phyloP scores from a whole-genome alignment of 371 early-diverging fungal species.

The Dinochytrium kinnereticum region DNA sequence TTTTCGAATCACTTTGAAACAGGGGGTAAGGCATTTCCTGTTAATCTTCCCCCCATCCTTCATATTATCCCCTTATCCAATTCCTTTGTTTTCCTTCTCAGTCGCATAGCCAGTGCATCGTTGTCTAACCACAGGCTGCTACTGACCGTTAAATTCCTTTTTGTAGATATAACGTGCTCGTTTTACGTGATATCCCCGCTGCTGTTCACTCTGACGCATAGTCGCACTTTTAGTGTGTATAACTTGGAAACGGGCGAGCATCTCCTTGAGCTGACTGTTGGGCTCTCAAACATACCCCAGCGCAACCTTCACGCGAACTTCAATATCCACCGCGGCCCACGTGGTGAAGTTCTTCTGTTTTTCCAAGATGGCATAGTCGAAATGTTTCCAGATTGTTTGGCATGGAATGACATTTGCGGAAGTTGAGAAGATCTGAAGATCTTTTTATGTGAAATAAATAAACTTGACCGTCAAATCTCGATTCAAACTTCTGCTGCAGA shows the following conservation, averaged over 20 bases:
- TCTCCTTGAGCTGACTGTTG: not conserved
- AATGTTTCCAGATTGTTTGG: not conserved
- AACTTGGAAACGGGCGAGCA: not conserved
- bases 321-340: not conserved
- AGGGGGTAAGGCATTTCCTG: not conserved
- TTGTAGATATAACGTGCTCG: slow-evolving; percentile 4
- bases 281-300: not conserved
- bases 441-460: not conserved
- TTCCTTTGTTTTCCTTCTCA: not conserved
- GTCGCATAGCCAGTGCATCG: no score
- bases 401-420: not conserved
- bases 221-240: not conserved
- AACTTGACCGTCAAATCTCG: not conserved
- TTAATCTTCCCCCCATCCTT: not conserved
- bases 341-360: not conserved
- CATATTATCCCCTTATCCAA: not conserved
- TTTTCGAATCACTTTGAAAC: not conserved
- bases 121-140: not conserved
- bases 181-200: slow-evolving; percentile 7
- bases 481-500: not conserved
- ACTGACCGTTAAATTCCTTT: not conserved
- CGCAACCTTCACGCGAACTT: not conserved
- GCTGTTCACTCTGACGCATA: not conserved
- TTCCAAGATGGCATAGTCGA: not conserved
- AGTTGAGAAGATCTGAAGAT: not conserved